phyloP scores from a whole-genome alignment of 2,329 filamentous ascomycete species.

The Periglandula ipomoeae region DNA sequence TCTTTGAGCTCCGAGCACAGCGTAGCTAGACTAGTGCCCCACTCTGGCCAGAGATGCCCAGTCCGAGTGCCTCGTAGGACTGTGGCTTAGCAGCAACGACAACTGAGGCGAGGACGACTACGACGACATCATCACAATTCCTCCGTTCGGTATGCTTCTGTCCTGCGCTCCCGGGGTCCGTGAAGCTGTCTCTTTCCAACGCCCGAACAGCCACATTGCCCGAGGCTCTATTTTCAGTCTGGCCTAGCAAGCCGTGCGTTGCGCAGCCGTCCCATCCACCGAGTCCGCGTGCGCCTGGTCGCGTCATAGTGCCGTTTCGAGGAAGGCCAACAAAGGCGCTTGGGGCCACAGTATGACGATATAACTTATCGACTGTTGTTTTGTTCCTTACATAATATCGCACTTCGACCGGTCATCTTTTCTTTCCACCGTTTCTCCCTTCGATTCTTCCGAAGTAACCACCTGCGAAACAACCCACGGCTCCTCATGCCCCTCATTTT shows the following conservation, averaged over 20 bases:
- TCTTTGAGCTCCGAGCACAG: background rate
- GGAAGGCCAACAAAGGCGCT: background rate
- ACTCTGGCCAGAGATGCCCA: background rate
- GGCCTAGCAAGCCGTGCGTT: background rate
- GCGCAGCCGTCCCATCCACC: background rate
- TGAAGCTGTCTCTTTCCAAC: background rate
- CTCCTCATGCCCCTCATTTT: background rate
- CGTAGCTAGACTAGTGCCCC: background rate
- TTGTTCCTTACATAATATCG: background rate
- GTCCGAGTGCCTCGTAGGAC: background rate
- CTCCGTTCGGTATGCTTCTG: background rate
- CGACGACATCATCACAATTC: background rate
- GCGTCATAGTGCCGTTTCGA: background rate
- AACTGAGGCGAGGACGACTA: too few relatives aligned
- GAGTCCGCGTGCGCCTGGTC: background rate
- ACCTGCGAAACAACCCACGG: background rate
- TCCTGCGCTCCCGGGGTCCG: background rate
- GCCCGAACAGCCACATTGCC: background rate
- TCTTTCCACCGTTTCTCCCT: background rate
- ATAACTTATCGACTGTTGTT: background rate
- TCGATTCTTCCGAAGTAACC: background rate
- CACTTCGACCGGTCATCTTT: background rate
- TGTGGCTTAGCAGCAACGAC: background rate
- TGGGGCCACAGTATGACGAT: background rate
- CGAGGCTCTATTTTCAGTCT: background rate